Conservation (phyloP, 2,329 filamentous ascomycete species). For the Neonectria sp. region DNA sequence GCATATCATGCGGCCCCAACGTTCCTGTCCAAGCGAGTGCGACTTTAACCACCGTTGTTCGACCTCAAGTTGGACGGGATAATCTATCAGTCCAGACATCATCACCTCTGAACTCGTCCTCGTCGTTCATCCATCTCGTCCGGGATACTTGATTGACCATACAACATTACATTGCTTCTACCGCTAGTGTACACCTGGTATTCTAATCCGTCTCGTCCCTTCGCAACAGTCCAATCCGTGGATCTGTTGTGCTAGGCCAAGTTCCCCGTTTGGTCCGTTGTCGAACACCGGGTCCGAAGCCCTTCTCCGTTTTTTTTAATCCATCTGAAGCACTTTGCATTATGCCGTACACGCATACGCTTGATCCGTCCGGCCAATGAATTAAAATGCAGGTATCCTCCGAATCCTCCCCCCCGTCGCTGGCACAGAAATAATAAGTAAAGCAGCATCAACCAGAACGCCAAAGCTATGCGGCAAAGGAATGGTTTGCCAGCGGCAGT, state of each 20-base stretch:
- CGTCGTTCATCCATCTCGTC: neutral
- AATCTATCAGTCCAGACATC: too few relatives aligned
- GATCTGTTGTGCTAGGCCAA: conserved; percentile 10
- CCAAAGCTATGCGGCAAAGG: conserved; percentile 49
- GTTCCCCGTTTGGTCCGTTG: conserved; percentile 15
- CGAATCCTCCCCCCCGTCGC: conserved; percentile 29
- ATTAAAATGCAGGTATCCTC: conserved; percentile 42
- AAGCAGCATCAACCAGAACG: conserved; percentile 37
- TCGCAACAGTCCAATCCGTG: conserved; percentile 18
- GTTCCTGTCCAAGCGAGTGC: neutral
- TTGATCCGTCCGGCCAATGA: conserved; percentile 28
- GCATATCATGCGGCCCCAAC: conserved; percentile 38
- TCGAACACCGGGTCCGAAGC: conserved; percentile 34
- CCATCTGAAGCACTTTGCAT: conserved; percentile 36
- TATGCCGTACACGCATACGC: conserved; percentile 32
- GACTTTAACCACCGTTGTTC: neutral
- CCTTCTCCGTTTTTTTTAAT: conserved; percentile 31
- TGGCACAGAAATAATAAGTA: conserved; percentile 31
- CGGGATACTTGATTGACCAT: conserved; percentile 2
- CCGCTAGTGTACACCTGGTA: conserved; percentile 42
- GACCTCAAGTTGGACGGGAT: neutral
- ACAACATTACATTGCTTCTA: conserved; percentile 44
- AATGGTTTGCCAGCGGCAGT: conserved; percentile 37
- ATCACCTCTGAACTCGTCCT: too few relatives aligned
- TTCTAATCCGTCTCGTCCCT: conserved; percentile 22